Evolutionary conservation across 768 basidiomycete genomes (phyloP).

Genomic region (Kwoniella sp.): DNA sequence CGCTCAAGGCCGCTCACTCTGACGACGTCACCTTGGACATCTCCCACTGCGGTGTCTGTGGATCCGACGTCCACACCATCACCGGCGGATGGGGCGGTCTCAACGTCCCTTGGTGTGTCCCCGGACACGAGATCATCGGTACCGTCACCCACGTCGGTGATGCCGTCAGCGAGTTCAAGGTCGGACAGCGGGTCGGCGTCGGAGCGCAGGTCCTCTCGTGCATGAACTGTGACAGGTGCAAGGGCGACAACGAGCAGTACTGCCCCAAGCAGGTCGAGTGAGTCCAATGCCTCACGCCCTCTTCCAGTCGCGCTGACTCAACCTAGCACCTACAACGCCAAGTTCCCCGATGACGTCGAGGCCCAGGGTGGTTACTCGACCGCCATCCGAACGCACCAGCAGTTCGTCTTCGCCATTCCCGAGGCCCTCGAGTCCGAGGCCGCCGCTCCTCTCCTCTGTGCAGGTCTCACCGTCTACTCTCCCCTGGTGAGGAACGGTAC

Average conservation of each 20-base stretch:
- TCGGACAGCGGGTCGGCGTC: constrained; percentile 60
- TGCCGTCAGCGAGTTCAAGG: constrained; percentile 58
- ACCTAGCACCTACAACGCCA: constrained; percentile 45
- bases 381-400: constrained; percentile 41
- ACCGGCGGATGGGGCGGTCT: constrained; percentile 53
- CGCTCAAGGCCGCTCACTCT: constrained; percentile 35
- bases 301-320: background rate
- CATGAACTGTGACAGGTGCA: constrained; percentile 52
- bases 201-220: constrained; percentile 59
- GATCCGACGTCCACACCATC: constrained; percentile 57
- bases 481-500: constrained; percentile 54
- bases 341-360: constrained; percentile 40
- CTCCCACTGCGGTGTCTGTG: constrained; percentile 54
- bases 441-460: constrained; percentile 50
- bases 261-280: constrained; percentile 53
- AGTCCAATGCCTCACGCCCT: constrained; percentile 1
- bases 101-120: constrained; percentile 16
- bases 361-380: constrained; percentile 51
- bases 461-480: constrained; percentile 51
- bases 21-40: constrained; percentile 45
- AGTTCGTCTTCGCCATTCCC: constrained; percentile 52
- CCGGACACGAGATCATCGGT: constrained; percentile 61
- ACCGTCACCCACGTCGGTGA: constrained; percentile 57
- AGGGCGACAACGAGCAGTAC: constrained; percentile 53
- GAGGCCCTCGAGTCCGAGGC: constrained; percentile 44